phyloP scores from a whole-genome alignment of 495 filamentous ascomycete species.

The Friedmanniomyces simplex region DNA sequence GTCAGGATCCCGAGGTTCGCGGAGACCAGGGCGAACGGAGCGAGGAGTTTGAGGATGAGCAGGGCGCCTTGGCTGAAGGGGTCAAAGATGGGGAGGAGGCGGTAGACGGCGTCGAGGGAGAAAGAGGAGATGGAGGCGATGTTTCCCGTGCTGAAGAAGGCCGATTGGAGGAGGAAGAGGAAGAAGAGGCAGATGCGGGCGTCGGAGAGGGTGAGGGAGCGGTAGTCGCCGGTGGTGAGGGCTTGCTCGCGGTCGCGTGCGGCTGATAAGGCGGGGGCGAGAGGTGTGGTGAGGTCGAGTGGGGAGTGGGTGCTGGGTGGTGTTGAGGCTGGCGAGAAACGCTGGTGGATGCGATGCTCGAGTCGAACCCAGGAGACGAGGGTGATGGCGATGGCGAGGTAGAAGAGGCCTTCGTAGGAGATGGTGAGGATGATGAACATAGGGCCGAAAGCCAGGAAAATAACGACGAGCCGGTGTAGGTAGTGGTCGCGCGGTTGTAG shows the following conservation, averaged over 20 bases:
- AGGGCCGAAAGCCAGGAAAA: constrained; percentile 90
- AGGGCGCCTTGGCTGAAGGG: constrained; percentile 88
- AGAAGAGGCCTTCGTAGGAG: constrained; percentile 96
- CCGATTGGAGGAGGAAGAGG: constrained; percentile 85
- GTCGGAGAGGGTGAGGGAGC: constrained; percentile 67
- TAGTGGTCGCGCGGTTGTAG: constrained; percentile 78
- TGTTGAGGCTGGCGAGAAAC: constrained; percentile 27
- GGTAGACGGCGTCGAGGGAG: constrained; percentile 79
- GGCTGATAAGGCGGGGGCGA: constrained; percentile 13
- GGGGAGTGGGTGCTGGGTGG: neutral
- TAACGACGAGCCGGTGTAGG: constrained; percentile 74
- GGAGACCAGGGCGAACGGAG: constrained; percentile 88
- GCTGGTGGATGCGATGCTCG: constrained; percentile 66
- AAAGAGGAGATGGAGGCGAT: constrained; percentile 92
- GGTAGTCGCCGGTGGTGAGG: constrained; percentile 38
- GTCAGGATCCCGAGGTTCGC: constrained; percentile 94
- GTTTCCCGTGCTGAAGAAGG: constrained; percentile 97
- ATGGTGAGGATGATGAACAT: constrained; percentile 95
- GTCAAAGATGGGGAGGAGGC: constrained; percentile 88
- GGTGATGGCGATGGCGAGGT: constrained; percentile 74
- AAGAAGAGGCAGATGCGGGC: constrained; percentile 86
- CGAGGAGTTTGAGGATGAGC: constrained; percentile 78
- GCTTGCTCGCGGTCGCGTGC: constrained; percentile 15
- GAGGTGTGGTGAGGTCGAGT: constrained; percentile 27
- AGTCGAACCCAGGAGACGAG: constrained; percentile 84